Evolutionary conservation across 116 monocot species (phyloP), one percentile per base, ranked within the genome.

Genomic region (Dioscorea cayenensis): DNA sequence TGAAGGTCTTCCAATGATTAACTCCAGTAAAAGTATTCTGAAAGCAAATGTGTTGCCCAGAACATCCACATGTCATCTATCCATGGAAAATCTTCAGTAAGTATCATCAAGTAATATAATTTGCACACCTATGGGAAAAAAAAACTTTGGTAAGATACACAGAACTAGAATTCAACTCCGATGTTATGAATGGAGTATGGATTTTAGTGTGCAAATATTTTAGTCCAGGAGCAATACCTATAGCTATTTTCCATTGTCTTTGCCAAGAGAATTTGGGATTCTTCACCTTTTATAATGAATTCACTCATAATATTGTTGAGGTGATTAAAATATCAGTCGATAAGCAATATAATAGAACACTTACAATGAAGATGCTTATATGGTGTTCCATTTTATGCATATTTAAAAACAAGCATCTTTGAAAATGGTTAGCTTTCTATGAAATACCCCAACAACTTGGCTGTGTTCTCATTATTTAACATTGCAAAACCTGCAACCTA

Each of bases 301-400:
- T n/a, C n/a, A n/a, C n/a, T n/a, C n/a, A n/a, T n/a, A n/a, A n/a
- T n/a, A n/a, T n/a, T n/a, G n/a, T n/a, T n/a, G n/a, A n/a, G n/a
- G n/a, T 66, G 17, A 6, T 22, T 13, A 64, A 35, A 55, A 63
- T 61, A 18, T 49, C 69, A 71, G 21, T 60, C 13, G 1, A 61
- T 5, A 61, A 61, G 3, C 22, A n/a, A 21, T 7, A 55, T 73
- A 7, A 60, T 29, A 17, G 32, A 16, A 16, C 48, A 38, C 97
- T 88, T 75, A 97, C 99, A 89, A 55, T 99, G 94, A 67, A 99
- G 91, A 67, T 99, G 87, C 80, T 99, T 94, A 77, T 87, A 91
- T 28, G 94, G 75, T 71, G 99, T 99, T 27, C 99, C 99, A 70
- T 99, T 99, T 62, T 91, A 87, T 71, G 91, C 94, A 77, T 99